These are phyloP conservation scores for Serendipita sp. DNA, from an alignment of 768 basidiomycete species.

Conservation along the genomic window DNA sequence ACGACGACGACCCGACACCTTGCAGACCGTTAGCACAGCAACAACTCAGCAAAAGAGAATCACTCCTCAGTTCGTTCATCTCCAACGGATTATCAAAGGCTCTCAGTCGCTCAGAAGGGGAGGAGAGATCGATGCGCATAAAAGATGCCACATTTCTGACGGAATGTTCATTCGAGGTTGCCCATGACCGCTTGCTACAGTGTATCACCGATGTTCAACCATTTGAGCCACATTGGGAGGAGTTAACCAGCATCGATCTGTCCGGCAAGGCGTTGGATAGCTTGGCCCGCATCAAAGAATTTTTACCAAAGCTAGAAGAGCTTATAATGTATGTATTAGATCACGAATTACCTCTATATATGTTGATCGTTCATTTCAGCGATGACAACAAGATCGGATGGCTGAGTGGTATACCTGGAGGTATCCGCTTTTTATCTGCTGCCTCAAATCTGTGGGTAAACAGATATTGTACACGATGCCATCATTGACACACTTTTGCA, in stretches of 20 bases:
- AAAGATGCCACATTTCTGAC: conserved; percentile 62
- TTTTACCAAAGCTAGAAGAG: conserved; percentile 63
- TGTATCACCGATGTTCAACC: conserved; percentile 91
- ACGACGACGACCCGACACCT: conserved; percentile 20
- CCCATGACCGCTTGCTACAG: conserved; percentile 81
- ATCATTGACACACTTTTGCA: conserved; percentile 19
- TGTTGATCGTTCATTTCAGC: conserved; percentile 22
- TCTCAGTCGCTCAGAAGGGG: background rate
- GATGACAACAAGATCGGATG: conserved; percentile 60
- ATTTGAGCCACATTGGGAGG: conserved; percentile 90
- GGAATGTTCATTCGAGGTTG: conserved; percentile 89
- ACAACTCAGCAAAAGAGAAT: background rate
- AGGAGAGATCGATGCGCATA: background rate
- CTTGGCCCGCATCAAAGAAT: conserved; percentile 74
- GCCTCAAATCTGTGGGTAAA: conserved; percentile 52
- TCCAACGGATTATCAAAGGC: background rate
- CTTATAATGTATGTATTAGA: conserved; percentile 50
- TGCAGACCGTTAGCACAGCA: background rate
- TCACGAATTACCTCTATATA: background rate
- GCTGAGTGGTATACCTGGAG: conserved; percentile 61
- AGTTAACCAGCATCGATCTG: conserved; percentile 57
- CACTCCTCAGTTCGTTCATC: background rate
- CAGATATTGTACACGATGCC: conserved; percentile 10
- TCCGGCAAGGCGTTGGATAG: conserved; percentile 59
- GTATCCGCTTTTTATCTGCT: conserved; percentile 61